Conservation (phyloP, 2,329 filamentous ascomycete species). For the Emergomyces pasteurianus region DNA sequence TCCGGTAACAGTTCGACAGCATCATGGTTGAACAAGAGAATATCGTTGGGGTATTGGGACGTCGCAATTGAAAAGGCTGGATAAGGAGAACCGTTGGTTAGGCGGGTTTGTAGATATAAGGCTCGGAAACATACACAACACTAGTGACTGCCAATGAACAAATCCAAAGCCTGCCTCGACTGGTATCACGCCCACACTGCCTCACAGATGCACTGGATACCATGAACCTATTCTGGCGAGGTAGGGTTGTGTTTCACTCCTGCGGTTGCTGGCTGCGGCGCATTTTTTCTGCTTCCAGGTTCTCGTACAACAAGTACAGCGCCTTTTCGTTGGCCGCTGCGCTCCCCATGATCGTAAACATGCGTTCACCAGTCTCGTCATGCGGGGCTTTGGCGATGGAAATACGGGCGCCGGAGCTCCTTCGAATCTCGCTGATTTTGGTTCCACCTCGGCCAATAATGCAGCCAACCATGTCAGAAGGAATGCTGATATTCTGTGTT, state of each 20-base stretch:
- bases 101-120: neutral
- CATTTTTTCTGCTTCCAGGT: slow-evolving; percentile 98
- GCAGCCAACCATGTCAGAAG: slow-evolving; percentile 98
- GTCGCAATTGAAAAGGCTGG: neutral
- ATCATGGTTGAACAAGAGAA: neutral
- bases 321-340: slow-evolving; percentile 90
- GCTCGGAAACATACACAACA: neutral
- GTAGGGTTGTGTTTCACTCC: slow-evolving; percentile 33
- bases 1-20: neutral
- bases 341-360: slow-evolving; percentile 99
- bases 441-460: slow-evolving; percentile 91
- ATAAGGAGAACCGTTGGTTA: neutral
- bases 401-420: slow-evolving; percentile 90
- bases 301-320: slow-evolving; percentile 93
- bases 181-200: neutral
- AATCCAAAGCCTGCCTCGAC: neutral
- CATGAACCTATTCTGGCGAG: neutral
- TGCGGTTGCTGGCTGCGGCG: slow-evolving; percentile 71
- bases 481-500: slow-evolving; percentile 99
- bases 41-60: neutral
- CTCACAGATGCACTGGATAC: neutral
- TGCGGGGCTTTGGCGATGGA: slow-evolving; percentile 96
- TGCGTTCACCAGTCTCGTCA: slow-evolving; percentile 93
- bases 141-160: neutral
- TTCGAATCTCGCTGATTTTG: slow-evolving; percentile 98